Evolutionary conservation across 208 protist species (phyloP).

Genomic region (Crithidia expoeki): DNA sequence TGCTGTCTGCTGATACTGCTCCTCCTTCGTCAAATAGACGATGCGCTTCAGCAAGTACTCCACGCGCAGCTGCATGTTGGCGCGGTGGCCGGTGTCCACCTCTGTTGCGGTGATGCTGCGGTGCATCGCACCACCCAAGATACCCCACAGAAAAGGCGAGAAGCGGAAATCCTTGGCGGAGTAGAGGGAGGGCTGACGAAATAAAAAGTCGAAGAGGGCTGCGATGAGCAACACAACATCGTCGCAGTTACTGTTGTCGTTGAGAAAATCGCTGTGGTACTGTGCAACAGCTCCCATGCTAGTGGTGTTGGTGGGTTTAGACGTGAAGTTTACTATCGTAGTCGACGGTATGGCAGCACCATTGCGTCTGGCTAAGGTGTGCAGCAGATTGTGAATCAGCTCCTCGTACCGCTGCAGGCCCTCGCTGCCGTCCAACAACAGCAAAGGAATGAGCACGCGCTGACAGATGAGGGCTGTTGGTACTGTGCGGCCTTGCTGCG

Average conservation of each 20-base stretch:
- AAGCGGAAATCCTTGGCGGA: slow-evolving; percentile 63
- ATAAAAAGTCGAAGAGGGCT: slow-evolving; percentile 87
- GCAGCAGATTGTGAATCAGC: slow-evolving; percentile 34
- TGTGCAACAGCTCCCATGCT: neutral
- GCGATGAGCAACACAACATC: slow-evolving; percentile 78
- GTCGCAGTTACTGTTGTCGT: slow-evolving; percentile 27
- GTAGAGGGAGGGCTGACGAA: slow-evolving; percentile 41
- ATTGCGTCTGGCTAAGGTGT: slow-evolving; percentile 21
- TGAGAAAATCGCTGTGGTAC: neutral
- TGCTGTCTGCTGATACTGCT: slow-evolving; percentile 29
- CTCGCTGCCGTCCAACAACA: slow-evolving; percentile 45
- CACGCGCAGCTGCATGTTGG: slow-evolving; percentile 75
- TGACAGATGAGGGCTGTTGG: slow-evolving; percentile 59
- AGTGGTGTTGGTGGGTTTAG: neutral
- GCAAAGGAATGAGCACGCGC: slow-evolving; percentile 74
- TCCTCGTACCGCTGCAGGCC: slow-evolving; percentile 34
- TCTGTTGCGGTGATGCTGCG: slow-evolving; percentile 45
- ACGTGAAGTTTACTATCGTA: too few species aligned
- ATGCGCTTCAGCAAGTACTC: slow-evolving; percentile 89
- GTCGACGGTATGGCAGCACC: too few species aligned
- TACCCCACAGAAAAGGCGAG: slow-evolving; percentile 66
- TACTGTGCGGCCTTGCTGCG: slow-evolving; percentile 12
- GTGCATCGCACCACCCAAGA: slow-evolving; percentile 49
- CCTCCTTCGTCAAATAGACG: slow-evolving; percentile 56
- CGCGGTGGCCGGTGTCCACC: slow-evolving; percentile 60